phyloP scores from a whole-genome alignment of 164 flowering plant species.

The Tetracentron sinense region DNA sequence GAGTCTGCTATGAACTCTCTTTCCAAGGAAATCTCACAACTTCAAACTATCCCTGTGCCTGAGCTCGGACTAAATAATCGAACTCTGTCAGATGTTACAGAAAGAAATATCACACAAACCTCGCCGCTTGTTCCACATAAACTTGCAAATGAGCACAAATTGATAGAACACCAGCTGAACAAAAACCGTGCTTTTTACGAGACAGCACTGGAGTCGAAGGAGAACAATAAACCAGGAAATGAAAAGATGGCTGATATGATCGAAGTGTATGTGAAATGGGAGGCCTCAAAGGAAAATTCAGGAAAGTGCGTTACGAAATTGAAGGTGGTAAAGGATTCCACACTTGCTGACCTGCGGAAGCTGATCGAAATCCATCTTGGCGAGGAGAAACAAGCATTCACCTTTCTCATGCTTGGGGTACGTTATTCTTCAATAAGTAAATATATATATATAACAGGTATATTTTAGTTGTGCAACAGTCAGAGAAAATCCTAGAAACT shows the following conservation, averaged over 20 bases:
- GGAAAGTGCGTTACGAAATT: constrained; percentile 61
- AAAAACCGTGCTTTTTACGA: constrained; percentile 10
- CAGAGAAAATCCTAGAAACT: too few species aligned
- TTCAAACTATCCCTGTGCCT: constrained; percentile 10
- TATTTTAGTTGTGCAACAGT: too few species aligned
- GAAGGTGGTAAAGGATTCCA: constrained; percentile 47
- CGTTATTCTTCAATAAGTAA: constrained; percentile 2
- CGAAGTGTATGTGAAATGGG: constrained; percentile 76
- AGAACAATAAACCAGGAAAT: constrained; percentile 36
- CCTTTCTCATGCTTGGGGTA: constrained; percentile 70
- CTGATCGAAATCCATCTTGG: constrained; percentile 54
- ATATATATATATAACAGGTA: too few species aligned
- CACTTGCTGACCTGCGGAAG: constrained; percentile 63
- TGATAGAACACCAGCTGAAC: constrained; percentile 13
- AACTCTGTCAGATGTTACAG: constrained; percentile 9
- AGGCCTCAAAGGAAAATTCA: constrained; percentile 55
- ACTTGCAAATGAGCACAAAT: constrained; percentile 20
- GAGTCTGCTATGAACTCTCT: constrained; percentile 14
- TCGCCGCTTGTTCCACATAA: constrained; percentile 14
- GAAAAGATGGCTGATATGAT: constrained; percentile 22
- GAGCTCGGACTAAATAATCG: constrained; percentile 8
- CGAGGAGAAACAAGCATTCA: constrained; percentile 50
- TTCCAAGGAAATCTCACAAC: constrained; percentile 20
- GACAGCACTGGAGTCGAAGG: constrained; percentile 28
- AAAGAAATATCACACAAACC: constrained; percentile 6